Evolutionary conservation across 169 alveolate species (phyloP).

Genomic region (Plasmodium reichenowi): DNA sequence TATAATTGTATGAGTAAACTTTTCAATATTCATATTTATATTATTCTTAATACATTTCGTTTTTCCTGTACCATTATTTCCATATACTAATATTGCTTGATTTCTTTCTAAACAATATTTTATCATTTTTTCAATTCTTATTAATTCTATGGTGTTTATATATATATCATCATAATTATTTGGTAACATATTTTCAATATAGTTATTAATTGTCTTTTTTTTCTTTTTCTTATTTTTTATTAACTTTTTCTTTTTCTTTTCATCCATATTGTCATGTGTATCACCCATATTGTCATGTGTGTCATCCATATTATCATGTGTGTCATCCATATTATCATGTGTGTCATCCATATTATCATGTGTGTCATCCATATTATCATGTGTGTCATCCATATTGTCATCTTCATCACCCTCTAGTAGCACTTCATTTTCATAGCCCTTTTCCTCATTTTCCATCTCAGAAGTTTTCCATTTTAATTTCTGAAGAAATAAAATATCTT

Average conservation of each 20-base stretch:
- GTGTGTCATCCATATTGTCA: background rate
- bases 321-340: background rate
- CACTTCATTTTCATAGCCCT: background rate
- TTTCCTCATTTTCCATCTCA: conserved; percentile 4
- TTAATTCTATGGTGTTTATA: conserved; percentile 63
- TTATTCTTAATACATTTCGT: conserved; percentile 71
- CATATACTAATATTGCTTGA: conserved; percentile 62
- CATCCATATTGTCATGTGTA: background rate
- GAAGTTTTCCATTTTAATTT: conserved; percentile 29
- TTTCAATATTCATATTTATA: conserved; percentile 74
- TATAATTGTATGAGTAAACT: conserved; percentile 66
- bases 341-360: background rate
- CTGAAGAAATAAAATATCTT: conserved; percentile 58
- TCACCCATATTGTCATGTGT: background rate
- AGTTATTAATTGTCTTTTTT: conserved; percentile 29
- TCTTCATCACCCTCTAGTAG: conserved; percentile 4
- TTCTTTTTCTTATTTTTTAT: conserved; percentile 17
- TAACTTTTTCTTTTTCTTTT: background rate
- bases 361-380: background rate
- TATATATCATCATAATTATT: conserved; percentile 67
- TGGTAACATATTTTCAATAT: conserved; percentile 70
- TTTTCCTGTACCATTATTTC: conserved; percentile 73
- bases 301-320: conserved; percentile 6
- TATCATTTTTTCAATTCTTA: conserved; percentile 69
- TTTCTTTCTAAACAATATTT: conserved; percentile 53